Evolutionary conservation across 345 rosid species (phyloP).

Genomic region (Lenwebbia sp.): DNA sequence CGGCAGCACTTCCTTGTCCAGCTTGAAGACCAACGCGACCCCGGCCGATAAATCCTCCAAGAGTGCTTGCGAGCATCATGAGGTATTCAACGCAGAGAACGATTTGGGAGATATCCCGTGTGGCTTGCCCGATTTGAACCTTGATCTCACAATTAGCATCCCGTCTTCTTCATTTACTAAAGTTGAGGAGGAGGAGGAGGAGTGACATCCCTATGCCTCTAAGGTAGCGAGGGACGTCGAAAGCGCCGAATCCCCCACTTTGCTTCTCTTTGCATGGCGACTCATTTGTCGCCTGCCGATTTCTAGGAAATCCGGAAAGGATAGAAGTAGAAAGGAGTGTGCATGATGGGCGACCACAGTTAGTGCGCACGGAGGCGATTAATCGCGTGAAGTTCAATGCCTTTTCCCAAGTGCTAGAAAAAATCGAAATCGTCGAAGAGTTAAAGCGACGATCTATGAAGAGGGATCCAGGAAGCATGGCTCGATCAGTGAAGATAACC

Average conservation of each 20-base stretch:
- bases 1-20: slow-evolving; percentile 1
- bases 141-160: slow-evolving; percentile 10
- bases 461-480: neutral
- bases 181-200: slow-evolving; percentile 6
- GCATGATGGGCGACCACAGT: neutral
- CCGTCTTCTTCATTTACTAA: slow-evolving; percentile 1
- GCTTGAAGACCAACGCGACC: neutral
- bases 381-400: neutral
- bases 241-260: slow-evolving; percentile 7
- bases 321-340: neutral
- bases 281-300: neutral
- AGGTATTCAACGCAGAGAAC: slow-evolving; percentile 4
- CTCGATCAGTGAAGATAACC: neutral
- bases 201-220: neutral
- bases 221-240: neutral
- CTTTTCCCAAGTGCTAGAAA: neutral
- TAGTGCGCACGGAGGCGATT: neutral
- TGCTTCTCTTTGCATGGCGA: slow-evolving; percentile 15
- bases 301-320: neutral
- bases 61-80: neutral
- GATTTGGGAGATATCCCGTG: slow-evolving; percentile 1
- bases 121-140: slow-evolving; percentile 25
- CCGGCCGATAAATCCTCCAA: neutral
- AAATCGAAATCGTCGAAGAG: neutral
- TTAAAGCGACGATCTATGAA: neutral